A percentile compares a stretch with the other conserved stretches of the same genome.
phyloP scores from a whole-genome alignment of 257 asterid species.

The Capsicum chinense region DNA sequence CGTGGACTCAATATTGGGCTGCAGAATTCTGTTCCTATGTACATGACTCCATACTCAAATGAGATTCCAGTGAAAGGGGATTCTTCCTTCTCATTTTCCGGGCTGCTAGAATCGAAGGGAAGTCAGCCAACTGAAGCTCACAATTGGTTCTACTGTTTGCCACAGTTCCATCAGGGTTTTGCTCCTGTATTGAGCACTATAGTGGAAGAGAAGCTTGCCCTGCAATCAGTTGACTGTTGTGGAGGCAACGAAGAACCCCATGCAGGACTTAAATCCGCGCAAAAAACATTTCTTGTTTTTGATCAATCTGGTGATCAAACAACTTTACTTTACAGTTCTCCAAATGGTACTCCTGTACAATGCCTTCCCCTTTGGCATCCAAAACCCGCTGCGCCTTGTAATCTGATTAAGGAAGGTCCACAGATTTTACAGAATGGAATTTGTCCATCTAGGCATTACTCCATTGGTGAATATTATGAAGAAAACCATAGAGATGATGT shows the following conservation, averaged over 20 bases:
- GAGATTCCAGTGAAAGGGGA: conserved; percentile 48
- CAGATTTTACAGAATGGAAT: conserved; percentile 26
- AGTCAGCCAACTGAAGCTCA: conserved; percentile 41
- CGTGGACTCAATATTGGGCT: conserved; percentile 40
- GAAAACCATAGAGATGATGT: conserved; percentile 41
- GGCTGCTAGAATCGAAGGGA: conserved; percentile 31
- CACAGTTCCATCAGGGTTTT: conserved; percentile 46
- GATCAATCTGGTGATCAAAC: conserved; percentile 84
- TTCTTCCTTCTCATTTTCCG: conserved; percentile 38
- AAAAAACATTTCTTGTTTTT: conserved; percentile 71
- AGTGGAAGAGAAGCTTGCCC: conserved; percentile 35
- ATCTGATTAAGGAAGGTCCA: conserved; percentile 43
- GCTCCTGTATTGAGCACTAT: conserved; percentile 46
- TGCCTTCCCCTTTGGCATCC: conserved; percentile 45
- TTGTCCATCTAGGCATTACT: conserved; percentile 36
- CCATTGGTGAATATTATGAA: conserved; percentile 40
- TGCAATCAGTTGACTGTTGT: conserved; percentile 25
- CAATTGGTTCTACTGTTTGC: conserved; percentile 48
- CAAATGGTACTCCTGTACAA: conserved; percentile 43
- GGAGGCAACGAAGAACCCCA: conserved; percentile 33
- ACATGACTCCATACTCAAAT: conserved; percentile 41
- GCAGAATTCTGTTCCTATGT: conserved; percentile 45
- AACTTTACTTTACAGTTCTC: conserved; percentile 62
- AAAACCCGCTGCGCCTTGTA: conserved; percentile 34
- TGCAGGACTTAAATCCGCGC: conserved; percentile 37